Evolutionary conservation across 106 monocot genomes (phyloP), one percentile per base, ranked within the genome.

Genomic region (Apostasia ramifera): DNA sequence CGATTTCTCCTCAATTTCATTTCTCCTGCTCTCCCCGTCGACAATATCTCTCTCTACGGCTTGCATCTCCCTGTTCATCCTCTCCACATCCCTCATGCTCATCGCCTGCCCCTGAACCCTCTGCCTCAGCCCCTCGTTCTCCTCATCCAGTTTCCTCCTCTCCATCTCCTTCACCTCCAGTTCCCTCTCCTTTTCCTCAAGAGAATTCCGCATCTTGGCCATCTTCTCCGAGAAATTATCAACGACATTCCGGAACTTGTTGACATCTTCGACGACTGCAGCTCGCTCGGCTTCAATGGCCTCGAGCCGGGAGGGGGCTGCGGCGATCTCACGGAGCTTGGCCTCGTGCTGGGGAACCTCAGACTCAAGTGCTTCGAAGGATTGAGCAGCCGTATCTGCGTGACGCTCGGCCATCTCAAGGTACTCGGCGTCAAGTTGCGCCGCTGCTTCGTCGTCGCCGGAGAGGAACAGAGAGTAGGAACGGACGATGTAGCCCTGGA

Each of bases 1-100:
- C 7, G 71, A 77, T 70, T 86, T 92, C 66, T 95, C 95, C 66
- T 95, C 95, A 46, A 78, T 45, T 0, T 57, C 70, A 47, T 63
- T 84, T 58, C 83, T 78, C 53, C 66, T 76, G 3, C 44, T 77
- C 76, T 89, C 85, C 1, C 71, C 77, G 71, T 92, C 89, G 5
- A 61, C 74, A 15, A 89, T 76, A 11, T 89, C 95, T 47, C 78
- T 78, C 71, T 95, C 95, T 49, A 95, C 52, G 0, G 69, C 77
- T 67, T 80, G 80, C 57, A 95, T 15, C 75, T 95, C 95, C 72
- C 86, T 79, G 69, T 65, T 73, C 92, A 89, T 92, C 74, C 86
- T 84, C 66, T 95, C 92, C 56, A 73, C 83, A 55, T 92, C 92
- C 71, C 86, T 76, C 48, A 79, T 76, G 40, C 80, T 81, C 56